Evolutionary conservation across 257 asterid species (phyloP), one percentile per base, ranked within the genome.

Genomic region (Mitragyna speciosa): DNA sequence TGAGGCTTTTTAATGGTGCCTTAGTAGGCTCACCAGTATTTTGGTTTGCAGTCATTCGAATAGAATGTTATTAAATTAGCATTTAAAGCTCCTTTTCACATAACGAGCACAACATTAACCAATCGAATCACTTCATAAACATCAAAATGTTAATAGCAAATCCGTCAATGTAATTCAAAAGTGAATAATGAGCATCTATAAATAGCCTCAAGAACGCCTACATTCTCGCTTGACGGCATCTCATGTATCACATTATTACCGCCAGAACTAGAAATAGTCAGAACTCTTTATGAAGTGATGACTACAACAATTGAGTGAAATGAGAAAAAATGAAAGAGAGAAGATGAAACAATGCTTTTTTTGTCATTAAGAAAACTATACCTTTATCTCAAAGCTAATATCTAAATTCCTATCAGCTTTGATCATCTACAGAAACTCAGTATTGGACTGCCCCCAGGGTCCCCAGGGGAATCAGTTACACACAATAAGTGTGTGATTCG

Each of bases 341-440:
- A 28, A 63, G 39, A 63, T 63, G 68, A 12, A 5, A 26, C 12
- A 63, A 61, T 63, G 16, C 5, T 26, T 63, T 59, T n/a, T 26
- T 28, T 24, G 28, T 63, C 68, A 12, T 26, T 8, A 9, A 59
- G 15, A 8, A 59, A 9, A n/a, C 66, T 59, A 59, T 9, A 24
- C 30, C 65, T 58, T 7, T 22, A 22, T 4, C 39, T 63, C 19
- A 12, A 63, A 3, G 36, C 68, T 63, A 63, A 11, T 63, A 63
- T 12, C 30, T n/a, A 59, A 20, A 56, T 33, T n/a, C 51, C 61
- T 12, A 47, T 45, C 36, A 47, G 22, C 52, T 76, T 81, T 69
- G n/a, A 15, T 33, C 56, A 69, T 73, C 64, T 52, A 66, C 75
- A 73, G 39, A 66, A 61, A 61, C 72, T 76, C 63, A 41, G 26